Evolutionary conservation across 139 green algal genomes (phyloP).

Genomic region (Chloropicon primus): DNA sequence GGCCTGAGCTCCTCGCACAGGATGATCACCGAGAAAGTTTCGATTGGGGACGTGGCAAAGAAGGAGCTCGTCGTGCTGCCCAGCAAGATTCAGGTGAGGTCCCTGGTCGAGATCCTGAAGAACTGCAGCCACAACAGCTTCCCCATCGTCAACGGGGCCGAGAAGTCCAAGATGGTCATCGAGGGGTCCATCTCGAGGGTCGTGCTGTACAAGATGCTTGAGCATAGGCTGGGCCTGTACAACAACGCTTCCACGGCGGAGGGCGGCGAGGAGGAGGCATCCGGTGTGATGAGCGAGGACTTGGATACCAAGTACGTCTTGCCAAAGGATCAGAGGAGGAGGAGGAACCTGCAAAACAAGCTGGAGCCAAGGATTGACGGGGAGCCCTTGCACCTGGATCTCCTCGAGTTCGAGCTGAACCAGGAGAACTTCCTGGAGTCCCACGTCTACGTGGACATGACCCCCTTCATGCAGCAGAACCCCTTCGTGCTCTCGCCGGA

Average conservation of each 20-base stretch:
- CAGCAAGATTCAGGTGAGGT: neutral
- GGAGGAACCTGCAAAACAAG: neutral
- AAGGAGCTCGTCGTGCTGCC: neutral
- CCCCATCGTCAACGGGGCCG: constrained; percentile 19
- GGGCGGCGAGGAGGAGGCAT: neutral
- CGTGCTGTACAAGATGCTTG: constrained; percentile 31
- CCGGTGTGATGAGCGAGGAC: neutral
- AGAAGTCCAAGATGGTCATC: constrained; percentile 11
- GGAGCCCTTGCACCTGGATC: constrained; percentile 4
- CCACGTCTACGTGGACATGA: constrained; percentile 26
- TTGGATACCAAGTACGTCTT: neutral
- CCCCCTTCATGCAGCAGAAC: constrained; percentile 43
- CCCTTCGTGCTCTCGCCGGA: constrained; percentile 36
- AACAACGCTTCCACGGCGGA: neutral
- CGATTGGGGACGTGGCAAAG: neutral
- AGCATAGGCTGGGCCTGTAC: constrained; percentile 22
- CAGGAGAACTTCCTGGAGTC: neutral
- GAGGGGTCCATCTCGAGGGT: constrained; percentile 24
- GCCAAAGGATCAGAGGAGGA: neutral
- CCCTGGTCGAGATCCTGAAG: neutral
- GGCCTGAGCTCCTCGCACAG: neutral
- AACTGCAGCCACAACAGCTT: constrained; percentile 16
- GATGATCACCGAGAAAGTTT: neutral
- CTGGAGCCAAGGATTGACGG: neutral
- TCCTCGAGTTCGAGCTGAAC: neutral